Evolutionary conservation across 371 early-diverging fungal species (phyloP).

Genomic region (Mortierella sp.): DNA sequence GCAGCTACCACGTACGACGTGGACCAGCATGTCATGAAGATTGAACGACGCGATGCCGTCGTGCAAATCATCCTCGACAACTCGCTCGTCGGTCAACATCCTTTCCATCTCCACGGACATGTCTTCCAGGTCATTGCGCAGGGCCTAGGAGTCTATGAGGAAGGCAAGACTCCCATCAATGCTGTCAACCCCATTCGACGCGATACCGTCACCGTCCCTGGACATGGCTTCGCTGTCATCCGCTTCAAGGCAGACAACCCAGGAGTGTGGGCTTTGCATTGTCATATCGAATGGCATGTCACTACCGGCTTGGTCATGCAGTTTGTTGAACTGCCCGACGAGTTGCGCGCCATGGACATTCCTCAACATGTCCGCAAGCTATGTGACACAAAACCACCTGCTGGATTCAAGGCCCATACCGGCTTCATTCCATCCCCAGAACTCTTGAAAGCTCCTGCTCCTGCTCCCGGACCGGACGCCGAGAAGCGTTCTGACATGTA

Average conservation of each 20-base stretch:
- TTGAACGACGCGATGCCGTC: conserved; percentile 24
- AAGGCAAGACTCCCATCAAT: conserved; percentile 57
- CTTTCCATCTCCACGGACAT: conserved; percentile 60
- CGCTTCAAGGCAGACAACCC: conserved; percentile 68
- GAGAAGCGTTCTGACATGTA: background rate
- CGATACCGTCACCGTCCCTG: conserved; percentile 65
- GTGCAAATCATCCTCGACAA: conserved; percentile 48
- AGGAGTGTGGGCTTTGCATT: conserved; percentile 62
- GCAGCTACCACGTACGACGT: conserved; percentile 7
- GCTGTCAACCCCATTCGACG: conserved; percentile 68
- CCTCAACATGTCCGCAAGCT: conserved; percentile 29
- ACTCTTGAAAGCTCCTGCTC: background rate
- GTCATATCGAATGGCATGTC: conserved; percentile 57
- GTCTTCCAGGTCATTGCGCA: conserved; percentile 57
- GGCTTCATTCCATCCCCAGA: conserved; percentile 25
- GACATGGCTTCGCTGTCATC: conserved; percentile 59
- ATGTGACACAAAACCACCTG: conserved; percentile 34
- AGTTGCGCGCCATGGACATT: conserved; percentile 48
- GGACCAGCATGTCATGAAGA: conserved; percentile 37
- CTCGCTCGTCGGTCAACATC: conserved; percentile 49
- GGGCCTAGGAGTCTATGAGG: conserved; percentile 51
- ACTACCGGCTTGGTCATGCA: conserved; percentile 49
- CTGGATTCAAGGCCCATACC: conserved; percentile 32
- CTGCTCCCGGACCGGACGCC: background rate
- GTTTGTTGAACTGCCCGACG: conserved; percentile 45